Evolutionary conservation across 441 rosid genomes (phyloP).

Genomic region (Macaranga tanarius): DNA sequence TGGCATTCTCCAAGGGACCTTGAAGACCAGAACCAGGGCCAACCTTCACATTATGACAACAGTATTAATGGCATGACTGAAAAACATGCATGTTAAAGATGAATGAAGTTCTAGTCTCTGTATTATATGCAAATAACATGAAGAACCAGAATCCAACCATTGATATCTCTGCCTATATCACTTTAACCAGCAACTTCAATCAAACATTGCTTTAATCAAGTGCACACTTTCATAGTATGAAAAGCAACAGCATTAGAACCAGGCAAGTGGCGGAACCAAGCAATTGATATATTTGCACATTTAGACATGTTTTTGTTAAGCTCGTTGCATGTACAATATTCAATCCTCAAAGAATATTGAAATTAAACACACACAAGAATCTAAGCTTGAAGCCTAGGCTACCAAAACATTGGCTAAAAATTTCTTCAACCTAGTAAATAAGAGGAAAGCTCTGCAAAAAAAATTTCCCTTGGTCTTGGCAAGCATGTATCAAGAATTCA

Average conservation of each 20-base stretch:
- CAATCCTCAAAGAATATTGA: neutral
- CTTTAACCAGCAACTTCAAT: neutral
- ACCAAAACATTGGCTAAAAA: neutral
- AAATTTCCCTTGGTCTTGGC: neutral
- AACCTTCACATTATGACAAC: conserved; percentile 51
- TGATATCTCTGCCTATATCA: neutral
- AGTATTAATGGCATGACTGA: conserved; percentile 18
- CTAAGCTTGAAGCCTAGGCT: neutral
- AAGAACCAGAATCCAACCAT: neutral
- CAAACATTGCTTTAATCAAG: neutral
- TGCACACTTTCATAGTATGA: conserved; percentile 14
- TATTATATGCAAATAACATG: neutral
- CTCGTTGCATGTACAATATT: neutral
- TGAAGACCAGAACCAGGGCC: conserved; percentile 76
- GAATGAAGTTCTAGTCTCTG: conserved; percentile 2
- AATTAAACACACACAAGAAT: neutral
- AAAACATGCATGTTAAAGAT: neutral
- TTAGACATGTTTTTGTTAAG: neutral
- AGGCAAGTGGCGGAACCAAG: neutral
- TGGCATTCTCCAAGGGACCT: conserved; percentile 76
- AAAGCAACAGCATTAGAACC: neutral
- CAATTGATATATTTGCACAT: neutral
- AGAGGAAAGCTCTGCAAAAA: neutral
- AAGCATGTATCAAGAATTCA: neutral
- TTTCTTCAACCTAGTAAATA: neutral